A percentile compares a stretch with the other conserved stretches of the same genome.
These are phyloP conservation scores for Fusarium nurragi DNA, from an alignment of 2,329 filamentous ascomycete species.

Conservation along the genomic window DNA sequence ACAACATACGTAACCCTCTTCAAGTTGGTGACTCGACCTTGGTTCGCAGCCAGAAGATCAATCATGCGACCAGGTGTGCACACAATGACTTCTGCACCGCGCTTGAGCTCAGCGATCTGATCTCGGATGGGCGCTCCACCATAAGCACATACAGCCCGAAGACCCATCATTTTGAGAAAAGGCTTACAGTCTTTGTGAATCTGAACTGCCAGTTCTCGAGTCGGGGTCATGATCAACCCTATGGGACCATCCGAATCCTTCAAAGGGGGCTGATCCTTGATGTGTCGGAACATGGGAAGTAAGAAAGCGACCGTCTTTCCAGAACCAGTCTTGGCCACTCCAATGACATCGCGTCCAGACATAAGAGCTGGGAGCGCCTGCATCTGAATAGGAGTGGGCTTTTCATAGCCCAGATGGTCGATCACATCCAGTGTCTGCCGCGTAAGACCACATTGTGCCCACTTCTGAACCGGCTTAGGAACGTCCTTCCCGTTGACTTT, in stretches of 20 bases:
- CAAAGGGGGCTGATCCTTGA: slow-evolving; percentile 88
- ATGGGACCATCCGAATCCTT: slow-evolving; percentile 88
- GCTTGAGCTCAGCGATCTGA: slow-evolving; percentile 95
- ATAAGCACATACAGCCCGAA: slow-evolving; percentile 91
- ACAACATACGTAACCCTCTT: slow-evolving; percentile 92
- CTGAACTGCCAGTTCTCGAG: slow-evolving; percentile 90
- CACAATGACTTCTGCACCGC: slow-evolving; percentile 93
- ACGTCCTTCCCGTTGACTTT: slow-evolving; percentile 90
- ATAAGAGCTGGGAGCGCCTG: slow-evolving; percentile 95
- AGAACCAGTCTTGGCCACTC: slow-evolving; percentile 96
- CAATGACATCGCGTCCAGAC: slow-evolving; percentile 94
- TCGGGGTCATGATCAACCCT: slow-evolving; percentile 90
- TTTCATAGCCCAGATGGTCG: slow-evolving; percentile 81
- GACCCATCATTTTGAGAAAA: slow-evolving; percentile 85
- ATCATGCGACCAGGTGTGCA: slow-evolving; percentile 96
- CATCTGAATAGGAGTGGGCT: slow-evolving; percentile 92
- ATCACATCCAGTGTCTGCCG: slow-evolving; percentile 89
- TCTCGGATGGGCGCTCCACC: slow-evolving; percentile 96
- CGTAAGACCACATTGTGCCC: slow-evolving; percentile 93
- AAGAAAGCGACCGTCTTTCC: slow-evolving; percentile 97
- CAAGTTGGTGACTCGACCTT: slow-evolving; percentile 92
- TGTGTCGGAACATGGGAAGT: slow-evolving; percentile 96
- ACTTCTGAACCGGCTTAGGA: slow-evolving; percentile 94
- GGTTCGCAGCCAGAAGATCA: slow-evolving; percentile 91
- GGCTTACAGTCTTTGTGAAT: slow-evolving; percentile 96